Percentiles rank a stretch among this genome's conserved stretches.
Conservation (phyloP, 768 basidiomycete genomes). For the Vishniacozyma victoriae region DNA sequence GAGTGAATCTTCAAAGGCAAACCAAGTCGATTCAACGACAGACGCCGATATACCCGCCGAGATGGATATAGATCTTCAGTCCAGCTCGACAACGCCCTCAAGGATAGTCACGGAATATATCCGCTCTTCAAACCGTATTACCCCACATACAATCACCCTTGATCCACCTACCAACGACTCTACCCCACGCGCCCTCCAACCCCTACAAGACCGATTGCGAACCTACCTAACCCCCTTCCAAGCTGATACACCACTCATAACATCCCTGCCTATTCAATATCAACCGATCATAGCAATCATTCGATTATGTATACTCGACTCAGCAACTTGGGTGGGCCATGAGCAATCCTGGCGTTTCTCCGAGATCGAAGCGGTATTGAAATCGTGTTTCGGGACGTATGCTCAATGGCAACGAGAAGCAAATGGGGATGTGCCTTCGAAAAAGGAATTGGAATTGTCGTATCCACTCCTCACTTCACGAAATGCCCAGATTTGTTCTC, state of each 20-base stretch:
- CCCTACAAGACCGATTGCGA: slow-evolving; percentile 19
- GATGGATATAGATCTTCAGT: neutral
- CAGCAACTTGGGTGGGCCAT: slow-evolving; percentile 5
- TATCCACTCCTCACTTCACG: slow-evolving; percentile 30
- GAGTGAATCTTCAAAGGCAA: neutral
- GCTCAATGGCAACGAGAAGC: slow-evolving; percentile 14
- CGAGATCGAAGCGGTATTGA: slow-evolving; percentile 26
- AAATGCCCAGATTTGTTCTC: slow-evolving; percentile 33
- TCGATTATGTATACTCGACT: slow-evolving; percentile 21
- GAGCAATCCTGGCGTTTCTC: slow-evolving; percentile 13
- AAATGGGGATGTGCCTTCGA: neutral
- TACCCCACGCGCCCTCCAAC: slow-evolving; percentile 13
- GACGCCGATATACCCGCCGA: slow-evolving; percentile 3
- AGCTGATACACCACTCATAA: slow-evolving; percentile 18
- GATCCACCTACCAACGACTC: neutral
- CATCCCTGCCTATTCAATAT: slow-evolving; percentile 14
- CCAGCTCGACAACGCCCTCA: neutral
- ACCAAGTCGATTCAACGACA: slow-evolving; percentile 6
- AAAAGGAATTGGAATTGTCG: neutral
- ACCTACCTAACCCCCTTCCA: slow-evolving; percentile 19
- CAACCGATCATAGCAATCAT: slow-evolving; percentile 29
- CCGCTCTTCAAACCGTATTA: slow-evolving; percentile 28
- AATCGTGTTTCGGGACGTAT: slow-evolving; percentile 16
- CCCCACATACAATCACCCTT: slow-evolving; percentile 7
- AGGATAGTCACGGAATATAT: slow-evolving; percentile 31